phyloP scores from a whole-genome alignment of 2,329 filamentous ascomycete species.

The Aspergillus ochraceus region DNA sequence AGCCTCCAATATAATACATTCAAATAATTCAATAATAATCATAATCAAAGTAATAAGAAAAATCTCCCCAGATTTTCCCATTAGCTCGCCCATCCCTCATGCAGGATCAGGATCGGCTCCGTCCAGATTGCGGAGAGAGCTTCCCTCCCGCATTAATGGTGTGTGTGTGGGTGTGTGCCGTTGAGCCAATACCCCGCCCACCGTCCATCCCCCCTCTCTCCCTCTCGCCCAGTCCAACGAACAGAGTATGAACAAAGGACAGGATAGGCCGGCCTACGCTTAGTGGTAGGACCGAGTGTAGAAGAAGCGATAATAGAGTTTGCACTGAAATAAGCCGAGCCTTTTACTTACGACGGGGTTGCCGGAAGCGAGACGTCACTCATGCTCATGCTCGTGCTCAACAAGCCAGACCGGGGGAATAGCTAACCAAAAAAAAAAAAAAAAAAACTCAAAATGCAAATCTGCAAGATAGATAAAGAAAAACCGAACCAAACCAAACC shows the following conservation, averaged over 20 bases:
- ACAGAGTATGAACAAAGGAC: too few species aligned
- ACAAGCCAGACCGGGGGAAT: too few species aligned
- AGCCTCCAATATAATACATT: not conserved
- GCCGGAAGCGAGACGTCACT: not conserved
- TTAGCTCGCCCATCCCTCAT: constrained; percentile 8
- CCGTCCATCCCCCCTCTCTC: too few species aligned
- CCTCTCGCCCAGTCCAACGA: not conserved
- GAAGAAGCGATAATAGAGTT: not conserved
- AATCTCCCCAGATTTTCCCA: not conserved
- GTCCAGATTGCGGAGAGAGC: constrained; percentile 23
- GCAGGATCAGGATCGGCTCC: constrained; percentile 17
- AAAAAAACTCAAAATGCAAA: not conserved
- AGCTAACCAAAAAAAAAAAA: not conserved
- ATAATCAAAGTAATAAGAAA: not conserved
- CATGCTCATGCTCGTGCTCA: too few species aligned
- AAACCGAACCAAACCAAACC: not conserved
- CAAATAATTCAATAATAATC: too few species aligned
- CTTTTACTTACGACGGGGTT: not conserved
- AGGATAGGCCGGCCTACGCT: too few species aligned
- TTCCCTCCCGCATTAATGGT: constrained; percentile 12
- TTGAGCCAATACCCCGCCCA: not conserved
- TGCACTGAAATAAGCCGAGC: not conserved
- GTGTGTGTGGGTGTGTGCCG: not conserved
- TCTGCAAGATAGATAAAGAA: not conserved
- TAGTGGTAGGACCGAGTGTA: not conserved